These are phyloP conservation scores for Setomelanomma holmii DNA, from an alignment of 2,329 filamentous ascomycete species.

Conservation along the genomic window DNA sequence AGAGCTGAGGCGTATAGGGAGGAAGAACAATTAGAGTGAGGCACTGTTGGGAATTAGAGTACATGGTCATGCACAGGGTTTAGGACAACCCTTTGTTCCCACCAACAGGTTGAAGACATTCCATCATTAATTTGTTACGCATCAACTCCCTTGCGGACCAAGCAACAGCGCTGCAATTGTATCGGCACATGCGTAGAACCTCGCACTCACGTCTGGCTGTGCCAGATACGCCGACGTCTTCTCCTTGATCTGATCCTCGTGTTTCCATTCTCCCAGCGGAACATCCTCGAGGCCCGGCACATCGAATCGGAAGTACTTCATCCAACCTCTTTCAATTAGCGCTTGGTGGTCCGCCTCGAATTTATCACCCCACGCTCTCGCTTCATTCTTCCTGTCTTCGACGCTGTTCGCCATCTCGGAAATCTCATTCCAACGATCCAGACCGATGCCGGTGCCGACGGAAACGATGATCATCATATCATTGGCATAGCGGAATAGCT, in stretches of 20 bases:
- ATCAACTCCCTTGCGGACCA: slow-evolving; percentile 8
- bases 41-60: too few relatives aligned
- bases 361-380: slow-evolving; percentile 23
- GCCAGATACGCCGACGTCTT: slow-evolving; percentile 38
- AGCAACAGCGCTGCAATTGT: slow-evolving; percentile 33
- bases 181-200: slow-evolving; percentile 41
- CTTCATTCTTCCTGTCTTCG: slow-evolving; percentile 26
- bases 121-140: too few relatives aligned
- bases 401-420: slow-evolving; percentile 38
- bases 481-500: slow-evolving; percentile 38
- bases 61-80: too few relatives aligned
- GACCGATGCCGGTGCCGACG: slow-evolving; percentile 34
- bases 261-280: slow-evolving; percentile 38
- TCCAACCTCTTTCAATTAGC: slow-evolving; percentile 36
- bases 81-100: too few relatives aligned
- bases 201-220: slow-evolving; percentile 26
- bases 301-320: slow-evolving; percentile 44
- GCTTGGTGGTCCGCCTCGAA: slow-evolving; percentile 34
- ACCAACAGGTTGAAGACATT: too few relatives aligned
- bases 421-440: slow-evolving; percentile 24
- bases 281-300: slow-evolving; percentile 35
- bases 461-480: slow-evolving; percentile 43
- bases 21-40: too few relatives aligned
- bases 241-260: slow-evolving; percentile 33
- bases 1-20: too few relatives aligned